phyloP scores from a whole-genome alignment of 2,329 filamentous ascomycete genomes.

The Penicillium sclerotiorum region DNA sequence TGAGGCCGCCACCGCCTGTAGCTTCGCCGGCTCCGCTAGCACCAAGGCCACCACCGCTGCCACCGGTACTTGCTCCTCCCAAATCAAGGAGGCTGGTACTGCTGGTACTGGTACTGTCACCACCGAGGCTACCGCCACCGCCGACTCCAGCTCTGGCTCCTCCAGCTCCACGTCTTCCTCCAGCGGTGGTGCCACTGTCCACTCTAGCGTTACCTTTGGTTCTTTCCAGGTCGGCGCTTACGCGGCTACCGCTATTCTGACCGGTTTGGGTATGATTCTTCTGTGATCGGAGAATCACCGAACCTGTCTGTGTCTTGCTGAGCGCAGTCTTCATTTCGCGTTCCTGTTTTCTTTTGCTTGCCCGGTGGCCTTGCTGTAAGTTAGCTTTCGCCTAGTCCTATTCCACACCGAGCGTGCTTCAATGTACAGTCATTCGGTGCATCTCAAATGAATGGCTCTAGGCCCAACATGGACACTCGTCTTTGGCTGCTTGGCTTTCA shows the following conservation, averaged over 20 bases:
- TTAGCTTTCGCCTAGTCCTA: too few species aligned
- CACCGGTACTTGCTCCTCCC: conserved; percentile 39
- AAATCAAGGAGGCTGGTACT: conserved; percentile 45
- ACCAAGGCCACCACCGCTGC: conserved; percentile 38
- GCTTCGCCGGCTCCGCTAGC: conserved; percentile 46
- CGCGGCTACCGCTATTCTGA: conserved; percentile 35
- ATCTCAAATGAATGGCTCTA: not conserved
- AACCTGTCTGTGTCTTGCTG: not conserved
- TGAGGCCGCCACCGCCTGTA: conserved; percentile 42
- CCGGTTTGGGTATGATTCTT: conserved; percentile 45
- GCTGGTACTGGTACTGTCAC: conserved; percentile 45
- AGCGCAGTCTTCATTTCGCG: not conserved
- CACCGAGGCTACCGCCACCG: conserved; percentile 33
- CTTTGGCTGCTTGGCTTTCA: not conserved
- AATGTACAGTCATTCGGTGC: too few species aligned
- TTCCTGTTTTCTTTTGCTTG: conserved; percentile 5
- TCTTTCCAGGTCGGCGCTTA: conserved; percentile 39
- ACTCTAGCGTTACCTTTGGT: conserved; percentile 33
- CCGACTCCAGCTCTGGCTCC: conserved; percentile 19
- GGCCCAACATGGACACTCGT: not conserved
- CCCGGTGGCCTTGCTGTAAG: not conserved
- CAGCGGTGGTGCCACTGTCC: conserved; percentile 24
- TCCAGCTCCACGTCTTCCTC: conserved; percentile 10
- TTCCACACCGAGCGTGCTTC: too few species aligned
- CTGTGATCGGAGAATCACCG: conserved; percentile 28